Percentiles rank a stretch among this genome's conserved stretches.
These are phyloP conservation scores for Zygosaccharomyces kombuchaensis DNA, from an alignment of 805 yeast genomes.

Conservation along the genomic window DNA sequence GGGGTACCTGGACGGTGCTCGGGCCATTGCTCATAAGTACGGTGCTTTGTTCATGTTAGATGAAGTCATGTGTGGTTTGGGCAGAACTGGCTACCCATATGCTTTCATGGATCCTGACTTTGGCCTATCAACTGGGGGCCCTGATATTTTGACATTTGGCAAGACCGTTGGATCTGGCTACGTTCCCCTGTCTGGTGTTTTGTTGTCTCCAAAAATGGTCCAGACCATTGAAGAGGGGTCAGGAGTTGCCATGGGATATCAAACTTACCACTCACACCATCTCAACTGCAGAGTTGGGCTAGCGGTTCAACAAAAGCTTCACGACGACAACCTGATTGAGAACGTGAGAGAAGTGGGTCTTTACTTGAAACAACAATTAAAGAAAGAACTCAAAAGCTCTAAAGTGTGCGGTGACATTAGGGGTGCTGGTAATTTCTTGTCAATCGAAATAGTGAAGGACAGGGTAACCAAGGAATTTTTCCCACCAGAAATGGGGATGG, in stretches of 20 bases:
- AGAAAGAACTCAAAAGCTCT: slow-evolving; percentile 29
- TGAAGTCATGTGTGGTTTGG: too few relatives aligned
- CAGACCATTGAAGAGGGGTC: slow-evolving; percentile 38
- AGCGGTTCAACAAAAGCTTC: slow-evolving; percentile 44
- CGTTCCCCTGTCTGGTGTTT: slow-evolving; percentile 45
- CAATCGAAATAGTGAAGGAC: slow-evolving; percentile 53
- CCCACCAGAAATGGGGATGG: slow-evolving; percentile 5
- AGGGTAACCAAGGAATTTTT: background rate
- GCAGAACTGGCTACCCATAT: too few relatives aligned
- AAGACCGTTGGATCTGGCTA: too few relatives aligned
- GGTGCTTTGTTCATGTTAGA: too few relatives aligned
- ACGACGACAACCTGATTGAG: slow-evolving; percentile 33
- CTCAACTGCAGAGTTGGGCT: slow-evolving; percentile 45
- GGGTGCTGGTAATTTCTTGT: slow-evolving; percentile 59
- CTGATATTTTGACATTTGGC: too few relatives aligned
- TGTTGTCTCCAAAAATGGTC: slow-evolving; percentile 40
- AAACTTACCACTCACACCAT: slow-evolving; percentile 47
- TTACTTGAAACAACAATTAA: slow-evolving; percentile 38
- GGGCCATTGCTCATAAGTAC: too few relatives aligned
- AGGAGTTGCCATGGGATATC: slow-evolving; percentile 42
- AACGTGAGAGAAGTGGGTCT: slow-evolving; percentile 44
- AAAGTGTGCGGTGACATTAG: slow-evolving; percentile 54
- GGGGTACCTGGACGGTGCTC: too few relatives aligned
- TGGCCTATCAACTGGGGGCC: too few relatives aligned
- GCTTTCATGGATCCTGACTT: too few relatives aligned